Percentiles rank a stretch among this genome's conserved stretches.
These are phyloP conservation scores for Saccharomyces hybrid DNA, from an alignment of 1,139 yeast species.

Conservation along the genomic window DNA sequence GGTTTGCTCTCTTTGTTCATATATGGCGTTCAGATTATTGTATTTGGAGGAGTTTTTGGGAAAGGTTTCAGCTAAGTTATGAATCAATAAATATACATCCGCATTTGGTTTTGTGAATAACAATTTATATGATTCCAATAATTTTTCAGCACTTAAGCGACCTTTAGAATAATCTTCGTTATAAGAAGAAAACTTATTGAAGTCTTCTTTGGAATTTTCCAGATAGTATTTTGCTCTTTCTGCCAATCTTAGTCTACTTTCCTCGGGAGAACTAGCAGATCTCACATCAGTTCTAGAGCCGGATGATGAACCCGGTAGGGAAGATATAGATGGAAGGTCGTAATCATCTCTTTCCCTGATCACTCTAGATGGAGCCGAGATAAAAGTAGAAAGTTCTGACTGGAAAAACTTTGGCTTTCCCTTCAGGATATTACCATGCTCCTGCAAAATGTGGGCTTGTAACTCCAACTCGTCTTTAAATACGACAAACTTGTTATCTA, in stretches of 20 bases:
- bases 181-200: constrained; percentile 43
- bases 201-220: constrained; percentile 43
- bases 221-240: constrained; percentile 81
- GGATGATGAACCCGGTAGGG: constrained; percentile 4
- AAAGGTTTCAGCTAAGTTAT: constrained; percentile 51
- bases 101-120: constrained; percentile 42
- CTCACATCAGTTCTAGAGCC: constrained; percentile 6
- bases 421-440: constrained; percentile 59
- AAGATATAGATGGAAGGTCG: constrained; percentile 14
- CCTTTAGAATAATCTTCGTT: constrained; percentile 46
- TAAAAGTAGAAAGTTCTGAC: constrained; percentile 62
- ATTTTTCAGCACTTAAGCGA: constrained; percentile 42
- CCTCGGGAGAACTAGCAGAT: constrained; percentile 33
- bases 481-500: constrained; percentile 87
- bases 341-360: constrained; percentile 19
- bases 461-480: constrained; percentile 81
- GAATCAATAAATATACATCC: constrained; percentile 47
- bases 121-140: constrained; percentile 44
- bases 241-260: constrained; percentile 59
- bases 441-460: constrained; percentile 80
- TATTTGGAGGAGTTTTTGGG: constrained; percentile 35
- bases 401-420: constrained; percentile 47
- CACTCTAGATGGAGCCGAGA: constrained; percentile 27
- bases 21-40: constrained; percentile 31
- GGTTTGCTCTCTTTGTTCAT: constrained; percentile 26